These are phyloP conservation scores for Russula compacta DNA, from an alignment of 768 basidiomycete genomes.

Conservation along the genomic window DNA sequence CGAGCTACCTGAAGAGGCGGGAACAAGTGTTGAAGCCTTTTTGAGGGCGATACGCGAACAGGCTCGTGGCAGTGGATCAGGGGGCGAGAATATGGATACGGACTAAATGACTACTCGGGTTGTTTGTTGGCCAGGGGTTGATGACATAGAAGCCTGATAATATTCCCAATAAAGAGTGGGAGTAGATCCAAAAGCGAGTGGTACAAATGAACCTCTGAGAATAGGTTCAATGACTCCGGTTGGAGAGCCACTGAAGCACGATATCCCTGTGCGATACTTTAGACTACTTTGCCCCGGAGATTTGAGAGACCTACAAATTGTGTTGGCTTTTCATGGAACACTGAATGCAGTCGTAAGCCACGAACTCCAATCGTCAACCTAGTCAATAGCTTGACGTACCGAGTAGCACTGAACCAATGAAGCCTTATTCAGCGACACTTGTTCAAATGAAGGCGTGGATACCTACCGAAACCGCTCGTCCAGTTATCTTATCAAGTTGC, in stretches of 20 bases:
- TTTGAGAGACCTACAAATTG: slow-evolving; percentile 54
- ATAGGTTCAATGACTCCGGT: slow-evolving; percentile 51
- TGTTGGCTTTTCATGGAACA: slow-evolving; percentile 96
- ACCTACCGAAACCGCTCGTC: slow-evolving; percentile 80
- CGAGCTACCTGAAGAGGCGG: slow-evolving; percentile 81
- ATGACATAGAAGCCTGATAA: neutral
- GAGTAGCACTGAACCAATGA: slow-evolving; percentile 57
- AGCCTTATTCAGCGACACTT: neutral
- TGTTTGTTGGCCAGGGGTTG: neutral
- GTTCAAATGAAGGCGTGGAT: neutral
- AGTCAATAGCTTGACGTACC: slow-evolving; percentile 29
- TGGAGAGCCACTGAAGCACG: slow-evolving; percentile 79
- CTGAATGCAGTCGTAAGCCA: slow-evolving; percentile 31
- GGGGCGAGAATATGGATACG: slow-evolving; percentile 69
- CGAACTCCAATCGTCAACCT: neutral
- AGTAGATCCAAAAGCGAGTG: neutral
- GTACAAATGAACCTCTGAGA: neutral
- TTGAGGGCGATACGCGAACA: slow-evolving; percentile 73
- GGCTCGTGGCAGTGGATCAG: slow-evolving; percentile 41
- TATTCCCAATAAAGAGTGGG: neutral
- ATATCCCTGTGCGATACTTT: slow-evolving; percentile 49
- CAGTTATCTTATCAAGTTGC: slow-evolving; percentile 70
- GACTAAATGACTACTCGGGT: slow-evolving; percentile 34
- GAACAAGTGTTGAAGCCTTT: slow-evolving; percentile 67
- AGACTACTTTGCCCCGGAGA: slow-evolving; percentile 2